A percentile compares a stretch with the other conserved stretches of the same genome.
Conservation (phyloP, 2,329 filamentous ascomycete genomes). For the Diaporthe sp. region DNA sequence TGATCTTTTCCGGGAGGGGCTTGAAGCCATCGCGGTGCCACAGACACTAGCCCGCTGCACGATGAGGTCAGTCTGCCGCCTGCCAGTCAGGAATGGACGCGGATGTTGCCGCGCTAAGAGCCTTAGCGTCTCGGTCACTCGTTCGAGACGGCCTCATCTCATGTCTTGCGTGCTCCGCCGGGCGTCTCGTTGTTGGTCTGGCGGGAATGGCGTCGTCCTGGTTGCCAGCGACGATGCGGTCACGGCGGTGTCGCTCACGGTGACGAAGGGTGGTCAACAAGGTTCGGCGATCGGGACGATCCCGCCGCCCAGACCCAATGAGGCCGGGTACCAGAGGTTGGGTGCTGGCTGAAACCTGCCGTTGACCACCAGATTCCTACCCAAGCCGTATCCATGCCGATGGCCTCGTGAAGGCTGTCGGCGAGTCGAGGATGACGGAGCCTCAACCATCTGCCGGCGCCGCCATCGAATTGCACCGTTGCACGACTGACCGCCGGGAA, state of each 20-base stretch:
- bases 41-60: slow-evolving; percentile 35
- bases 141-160: slow-evolving; percentile 1
- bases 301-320: background rate
- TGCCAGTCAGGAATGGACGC: background rate
- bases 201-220: background rate
- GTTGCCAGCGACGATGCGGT: background rate
- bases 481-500: slow-evolving; percentile 17
- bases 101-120: background rate
- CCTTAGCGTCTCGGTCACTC: background rate
- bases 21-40: slow-evolving; percentile 32
- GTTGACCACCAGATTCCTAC: background rate
- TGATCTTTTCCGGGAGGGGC: background rate
- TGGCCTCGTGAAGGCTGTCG: background rate
- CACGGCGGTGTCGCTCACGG: background rate
- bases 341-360: background rate
- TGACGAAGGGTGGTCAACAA: background rate
- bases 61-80: slow-evolving; percentile 33
- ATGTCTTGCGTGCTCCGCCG: background rate
- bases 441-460: slow-evolving; percentile 25
- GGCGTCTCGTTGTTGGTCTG: slow-evolving; percentile 1
- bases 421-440: slow-evolving; percentile 7
- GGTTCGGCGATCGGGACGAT: slow-evolving; percentile 3
- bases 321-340: background rate
- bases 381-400: background rate
- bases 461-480: background rate